Conservation (phyloP, 2,329 filamentous ascomycete genomes). For the Scolecobasidium constrictum region DNA sequence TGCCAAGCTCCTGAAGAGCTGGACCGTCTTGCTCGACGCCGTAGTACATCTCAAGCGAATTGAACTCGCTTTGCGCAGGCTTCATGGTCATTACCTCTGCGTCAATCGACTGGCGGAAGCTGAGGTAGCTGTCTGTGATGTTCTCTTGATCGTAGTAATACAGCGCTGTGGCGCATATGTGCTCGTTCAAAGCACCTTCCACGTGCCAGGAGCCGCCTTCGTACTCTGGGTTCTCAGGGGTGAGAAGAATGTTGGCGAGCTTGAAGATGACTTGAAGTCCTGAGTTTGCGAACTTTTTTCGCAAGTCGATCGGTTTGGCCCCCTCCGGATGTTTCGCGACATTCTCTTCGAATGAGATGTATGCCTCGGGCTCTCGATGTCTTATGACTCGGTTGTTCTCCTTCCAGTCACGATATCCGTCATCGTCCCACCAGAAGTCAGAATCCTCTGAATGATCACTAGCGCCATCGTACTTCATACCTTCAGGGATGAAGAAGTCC, state of each 20-base stretch:
- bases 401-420: conserved; percentile 9
- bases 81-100: conserved; percentile 9
- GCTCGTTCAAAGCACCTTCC: conserved; percentile 40
- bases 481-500: conserved; percentile 6
- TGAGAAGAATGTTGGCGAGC: conserved; percentile 16
- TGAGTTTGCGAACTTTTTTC: conserved; percentile 19
- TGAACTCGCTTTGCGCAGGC: conserved; percentile 16
- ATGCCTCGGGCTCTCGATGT: not conserved
- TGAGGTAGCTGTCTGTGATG: conserved; percentile 40
- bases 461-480: conserved; percentile 4
- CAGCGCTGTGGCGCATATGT: conserved; percentile 49
- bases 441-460: not conserved
- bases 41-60: conserved; percentile 24
- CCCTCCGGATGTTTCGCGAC: not conserved
- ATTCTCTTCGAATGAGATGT: not conserved
- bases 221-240: conserved; percentile 15
- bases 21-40: conserved; percentile 25
- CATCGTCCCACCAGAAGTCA: conserved; percentile 1
- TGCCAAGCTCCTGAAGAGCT: conserved; percentile 32
- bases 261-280: conserved; percentile 6
- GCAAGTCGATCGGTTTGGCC: not conserved
- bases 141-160: conserved; percentile 48
- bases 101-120: conserved; percentile 33
- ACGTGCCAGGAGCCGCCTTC: not conserved
- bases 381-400: conserved; percentile 17